A percentile compares a stretch with the other conserved stretches of the same genome.
Evolutionary conservation across 768 basidiomycete species (phyloP).

Genomic region (Phlebiopsis flavidoalba): DNA sequence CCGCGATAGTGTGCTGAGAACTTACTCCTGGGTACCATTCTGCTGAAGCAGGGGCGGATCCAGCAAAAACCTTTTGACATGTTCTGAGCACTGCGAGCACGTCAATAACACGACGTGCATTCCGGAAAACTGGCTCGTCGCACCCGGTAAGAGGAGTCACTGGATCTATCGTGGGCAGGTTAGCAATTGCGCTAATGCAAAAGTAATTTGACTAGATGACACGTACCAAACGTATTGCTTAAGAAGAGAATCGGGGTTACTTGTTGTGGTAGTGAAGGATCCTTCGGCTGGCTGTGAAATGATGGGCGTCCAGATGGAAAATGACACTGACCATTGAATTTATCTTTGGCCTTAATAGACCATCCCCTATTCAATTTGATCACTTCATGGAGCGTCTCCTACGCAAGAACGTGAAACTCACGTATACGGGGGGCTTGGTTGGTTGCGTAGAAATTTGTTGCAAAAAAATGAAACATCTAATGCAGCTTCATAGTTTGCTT

Average conservation of each 20-base stretch:
- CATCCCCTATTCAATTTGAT: not conserved
- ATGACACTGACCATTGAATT: not conserved
- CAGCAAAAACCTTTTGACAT: conserved; percentile 6
- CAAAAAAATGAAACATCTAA: not conserved
- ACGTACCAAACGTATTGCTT: conserved; percentile 15
- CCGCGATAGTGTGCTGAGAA: not conserved
- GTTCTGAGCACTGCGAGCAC: not conserved
- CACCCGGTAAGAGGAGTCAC: conserved; percentile 9
- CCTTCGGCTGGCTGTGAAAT: not conserved
- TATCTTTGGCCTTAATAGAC: not conserved
- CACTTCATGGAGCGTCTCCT: not conserved
- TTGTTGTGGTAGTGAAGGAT: conserved; percentile 17
- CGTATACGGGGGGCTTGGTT: not conserved
- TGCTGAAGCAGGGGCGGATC: conserved; percentile 8
- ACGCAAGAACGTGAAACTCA: not conserved
- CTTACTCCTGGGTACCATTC: conserved; percentile 11
- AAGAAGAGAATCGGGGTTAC: conserved; percentile 22
- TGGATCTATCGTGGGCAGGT: conserved; percentile 10
- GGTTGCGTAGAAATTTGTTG: not conserved
- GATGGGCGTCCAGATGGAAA: not conserved
- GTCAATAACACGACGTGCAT: not conserved
- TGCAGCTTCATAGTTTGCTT: not conserved
- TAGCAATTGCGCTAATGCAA: not conserved
- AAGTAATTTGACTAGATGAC: not conserved
- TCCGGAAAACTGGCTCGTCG: not conserved